Conservation (phyloP, 768 basidiomycete genomes). For the Boletus rubescentipes region DNA sequence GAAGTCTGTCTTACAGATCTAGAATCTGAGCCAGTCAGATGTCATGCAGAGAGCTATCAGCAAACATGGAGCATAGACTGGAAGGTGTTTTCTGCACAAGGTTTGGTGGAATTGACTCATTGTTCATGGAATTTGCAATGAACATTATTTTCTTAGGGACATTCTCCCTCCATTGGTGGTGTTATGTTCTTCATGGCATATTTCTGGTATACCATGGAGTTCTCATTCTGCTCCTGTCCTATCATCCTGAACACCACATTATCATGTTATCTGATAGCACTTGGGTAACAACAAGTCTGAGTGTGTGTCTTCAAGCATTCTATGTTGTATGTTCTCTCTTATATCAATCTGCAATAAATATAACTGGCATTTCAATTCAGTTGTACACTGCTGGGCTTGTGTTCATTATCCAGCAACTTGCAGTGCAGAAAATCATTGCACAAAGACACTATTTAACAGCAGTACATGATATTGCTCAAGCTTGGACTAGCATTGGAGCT, state of each 20-base stretch:
- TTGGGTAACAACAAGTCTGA: not conserved
- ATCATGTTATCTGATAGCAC: not conserved
- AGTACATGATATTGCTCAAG: conserved; percentile 16
- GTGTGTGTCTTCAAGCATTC: not conserved
- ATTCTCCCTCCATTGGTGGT: not conserved
- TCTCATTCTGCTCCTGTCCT: not conserved
- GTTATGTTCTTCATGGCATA: not conserved
- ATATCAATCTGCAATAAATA: too few relatives aligned
- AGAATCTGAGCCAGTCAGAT: too few relatives aligned
- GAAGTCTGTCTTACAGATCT: too few relatives aligned
- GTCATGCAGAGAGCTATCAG: too few relatives aligned
- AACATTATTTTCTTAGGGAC: too few relatives aligned
- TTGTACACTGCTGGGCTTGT: conserved; percentile 19
- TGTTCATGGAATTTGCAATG: too few relatives aligned
- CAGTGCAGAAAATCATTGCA: conserved; percentile 11
- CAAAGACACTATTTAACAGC: conserved; percentile 14
- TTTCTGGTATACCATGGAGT: not conserved
- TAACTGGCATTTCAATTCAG: too few relatives aligned
- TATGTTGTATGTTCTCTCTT: too few relatives aligned
- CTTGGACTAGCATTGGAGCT: conserved; percentile 25
- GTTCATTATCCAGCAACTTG: conserved; percentile 20
- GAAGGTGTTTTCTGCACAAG: too few relatives aligned
- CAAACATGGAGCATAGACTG: too few relatives aligned
- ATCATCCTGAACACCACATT: not conserved
- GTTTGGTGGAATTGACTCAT: too few relatives aligned